Conservation (phyloP, 768 basidiomycete species). For the Phlebiopsis gigantea region DNA sequence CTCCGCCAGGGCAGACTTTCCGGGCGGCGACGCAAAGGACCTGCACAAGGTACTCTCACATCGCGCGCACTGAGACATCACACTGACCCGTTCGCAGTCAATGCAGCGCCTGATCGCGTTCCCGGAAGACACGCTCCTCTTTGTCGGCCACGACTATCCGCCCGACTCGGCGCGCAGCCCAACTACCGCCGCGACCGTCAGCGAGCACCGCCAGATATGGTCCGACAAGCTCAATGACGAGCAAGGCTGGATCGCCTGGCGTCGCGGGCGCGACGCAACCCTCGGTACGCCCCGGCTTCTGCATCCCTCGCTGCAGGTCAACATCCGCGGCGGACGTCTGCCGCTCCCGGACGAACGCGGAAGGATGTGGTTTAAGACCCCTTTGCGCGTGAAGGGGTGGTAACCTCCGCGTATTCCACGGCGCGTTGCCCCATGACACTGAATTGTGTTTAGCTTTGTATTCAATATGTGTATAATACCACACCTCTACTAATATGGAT, state of each 20-base stretch:
- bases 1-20: constrained; percentile 34
- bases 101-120: constrained; percentile 31
- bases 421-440: neutral
- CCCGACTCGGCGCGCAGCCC: constrained; percentile 20
- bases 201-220: constrained; percentile 22
- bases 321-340: constrained; percentile 32
- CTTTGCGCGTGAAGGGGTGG: constrained; percentile 10
- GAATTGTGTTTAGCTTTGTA: neutral
- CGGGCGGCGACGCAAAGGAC: constrained; percentile 31
- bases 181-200: constrained; percentile 29
- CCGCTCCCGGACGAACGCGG: constrained; percentile 24
- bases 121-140: constrained; percentile 29
- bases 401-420: neutral
- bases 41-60: constrained; percentile 26
- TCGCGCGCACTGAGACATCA: neutral
- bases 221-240: constrained; percentile 26
- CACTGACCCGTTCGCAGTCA: constrained; percentile 22
- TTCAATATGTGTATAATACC: neutral
- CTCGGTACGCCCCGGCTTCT: constrained; percentile 31
- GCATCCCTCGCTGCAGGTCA: constrained; percentile 33
- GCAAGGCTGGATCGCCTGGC: constrained; percentile 26
- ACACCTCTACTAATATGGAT: neutral
- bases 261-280: constrained; percentile 27
- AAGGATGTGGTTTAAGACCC: constrained; percentile 21
- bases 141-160: constrained; percentile 36